Conservation (phyloP, 805 yeast genomes). For the Yamadazyma akitaensis region DNA sequence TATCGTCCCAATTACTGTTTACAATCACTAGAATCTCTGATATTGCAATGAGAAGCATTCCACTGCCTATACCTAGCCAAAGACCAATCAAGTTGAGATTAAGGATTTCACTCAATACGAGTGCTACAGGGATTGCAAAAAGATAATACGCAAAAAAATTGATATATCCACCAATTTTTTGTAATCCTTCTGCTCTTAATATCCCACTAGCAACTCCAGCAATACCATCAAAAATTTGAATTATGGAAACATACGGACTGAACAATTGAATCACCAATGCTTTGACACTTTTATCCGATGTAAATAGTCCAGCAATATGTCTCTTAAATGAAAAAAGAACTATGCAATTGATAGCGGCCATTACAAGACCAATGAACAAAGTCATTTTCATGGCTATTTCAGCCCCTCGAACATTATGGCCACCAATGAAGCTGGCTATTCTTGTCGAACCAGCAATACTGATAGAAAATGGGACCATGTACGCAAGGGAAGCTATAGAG, state of each 20-base stretch:
- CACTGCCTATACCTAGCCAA: conserved; percentile 73
- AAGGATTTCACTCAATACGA: conserved; percentile 46
- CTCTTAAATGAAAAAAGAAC: conserved; percentile 44
- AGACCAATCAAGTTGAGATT: conserved; percentile 56
- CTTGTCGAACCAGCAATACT: conserved; percentile 44
- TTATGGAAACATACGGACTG: conserved; percentile 58
- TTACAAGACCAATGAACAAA: conserved; percentile 26
- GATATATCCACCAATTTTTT: conserved; percentile 65
- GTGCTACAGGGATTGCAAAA: conserved; percentile 66
- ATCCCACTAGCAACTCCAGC: conserved; percentile 72
- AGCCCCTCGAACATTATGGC: conserved; percentile 37
- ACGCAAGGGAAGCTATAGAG: conserved; percentile 42
- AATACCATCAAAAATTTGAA: conserved; percentile 67
- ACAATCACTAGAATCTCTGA: conserved; percentile 47
- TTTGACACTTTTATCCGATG: conserved; percentile 58
- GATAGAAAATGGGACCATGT: conserved; percentile 46
- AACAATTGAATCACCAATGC: conserved; percentile 50
- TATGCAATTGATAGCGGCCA: conserved; percentile 39
- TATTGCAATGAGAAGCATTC: conserved; percentile 52
- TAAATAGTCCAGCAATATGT: conserved; percentile 56
- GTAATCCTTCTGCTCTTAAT: conserved; percentile 73
- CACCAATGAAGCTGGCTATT: conserved; percentile 45
- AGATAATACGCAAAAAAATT: conserved; percentile 70
- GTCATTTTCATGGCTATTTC: conserved; percentile 33
- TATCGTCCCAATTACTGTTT: conserved; percentile 51